Evolutionary conservation across 2,329 filamentous ascomycete genomes (phyloP), one percentile per base, ranked within the genome.

Genomic region (Gliomastix tumulicola): DNA sequence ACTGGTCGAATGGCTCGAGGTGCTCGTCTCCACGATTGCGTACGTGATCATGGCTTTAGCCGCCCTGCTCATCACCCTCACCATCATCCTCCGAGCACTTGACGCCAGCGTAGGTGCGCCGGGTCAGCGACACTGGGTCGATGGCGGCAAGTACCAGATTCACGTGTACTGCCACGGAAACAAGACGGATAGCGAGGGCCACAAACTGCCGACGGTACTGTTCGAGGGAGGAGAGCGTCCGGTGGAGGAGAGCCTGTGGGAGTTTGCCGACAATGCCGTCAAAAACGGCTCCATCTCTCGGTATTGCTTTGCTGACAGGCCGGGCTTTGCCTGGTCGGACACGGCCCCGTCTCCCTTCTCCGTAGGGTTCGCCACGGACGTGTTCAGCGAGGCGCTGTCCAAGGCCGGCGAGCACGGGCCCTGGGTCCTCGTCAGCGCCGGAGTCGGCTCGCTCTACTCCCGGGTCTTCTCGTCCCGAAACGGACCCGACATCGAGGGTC

Each of bases 251-350:
- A 79, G 82, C 7, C 71, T 98, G 38, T 84, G 88, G 63, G 74
- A 81, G 37, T 87, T 94, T 63, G 85, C 88, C 10, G 78, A 88
- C 41, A 71, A 79, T 38, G 80, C 84, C 2, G 68, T 88, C 45
- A 69, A 78, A 44, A 92, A 92, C 49, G 86, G 87, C 27, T 85
- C 83, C 32, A 92, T 98, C 49, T 68, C 71, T 38, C 80, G 90
- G 41, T 97, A 94, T 65, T 98, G 92, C 69, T 96, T 95, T 60
- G 89, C 87, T 55, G 92, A 98, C 56, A 83, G 92, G 17, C 92
- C 92, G 1, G 92, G 92, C 2, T 75, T 90, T 38, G 90, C 76
- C 7, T 95, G 88, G 70, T 79, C 75, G 32, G 92, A 98, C 60
- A 90, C 92, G 38, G 88, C 90, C 0, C 92, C 92, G 3, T 96